Conservation (phyloP, 2,329 filamentous ascomycete genomes). For the Curvularia eragrostidis region DNA sequence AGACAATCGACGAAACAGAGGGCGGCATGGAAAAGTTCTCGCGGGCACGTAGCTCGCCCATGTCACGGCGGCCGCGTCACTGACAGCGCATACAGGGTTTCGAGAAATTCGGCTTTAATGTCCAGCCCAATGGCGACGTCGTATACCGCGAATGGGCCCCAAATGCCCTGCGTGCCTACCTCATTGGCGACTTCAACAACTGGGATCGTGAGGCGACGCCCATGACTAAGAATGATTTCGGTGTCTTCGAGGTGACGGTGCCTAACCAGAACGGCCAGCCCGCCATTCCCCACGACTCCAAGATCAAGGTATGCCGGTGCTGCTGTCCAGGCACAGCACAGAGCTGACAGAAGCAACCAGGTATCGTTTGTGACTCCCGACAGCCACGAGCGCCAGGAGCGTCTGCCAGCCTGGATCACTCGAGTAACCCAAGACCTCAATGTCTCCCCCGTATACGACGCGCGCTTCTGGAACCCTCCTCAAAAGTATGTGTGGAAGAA, state of each 20-base stretch:
- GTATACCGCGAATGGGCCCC: conserved; percentile 96
- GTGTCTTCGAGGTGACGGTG: conserved; percentile 83
- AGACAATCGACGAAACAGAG: conserved; percentile 80
- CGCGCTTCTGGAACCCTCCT: conserved; percentile 95
- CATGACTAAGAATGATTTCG: conserved; percentile 86
- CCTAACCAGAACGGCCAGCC: conserved; percentile 76
- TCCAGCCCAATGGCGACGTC: conserved; percentile 82
- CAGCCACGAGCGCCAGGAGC: conserved; percentile 78
- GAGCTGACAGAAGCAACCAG: conserved; percentile 53
- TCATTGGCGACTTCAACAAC: conserved; percentile 94
- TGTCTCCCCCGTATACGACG: conserved; percentile 92
- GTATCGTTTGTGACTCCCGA: conserved; percentile 81
- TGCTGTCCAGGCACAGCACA: neutral
- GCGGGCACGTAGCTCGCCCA: conserved; percentile 61
- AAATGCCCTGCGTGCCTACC: conserved; percentile 80
- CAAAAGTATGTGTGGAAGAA: conserved; percentile 87
- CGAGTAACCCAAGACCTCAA: conserved; percentile 92
- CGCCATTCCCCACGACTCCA: conserved; percentile 89
- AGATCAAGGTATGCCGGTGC: conserved; percentile 76
- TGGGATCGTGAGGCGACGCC: conserved; percentile 85
- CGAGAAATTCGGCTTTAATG: conserved; percentile 85
- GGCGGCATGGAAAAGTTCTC: conserved; percentile 93
- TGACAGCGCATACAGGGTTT: conserved; percentile 67
- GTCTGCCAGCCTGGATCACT: conserved; percentile 95
- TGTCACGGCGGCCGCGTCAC: conserved; percentile 10